phyloP scores from a whole-genome alignment of 257 asterid genomes.

The Fraxinus pennsylvanica region DNA sequence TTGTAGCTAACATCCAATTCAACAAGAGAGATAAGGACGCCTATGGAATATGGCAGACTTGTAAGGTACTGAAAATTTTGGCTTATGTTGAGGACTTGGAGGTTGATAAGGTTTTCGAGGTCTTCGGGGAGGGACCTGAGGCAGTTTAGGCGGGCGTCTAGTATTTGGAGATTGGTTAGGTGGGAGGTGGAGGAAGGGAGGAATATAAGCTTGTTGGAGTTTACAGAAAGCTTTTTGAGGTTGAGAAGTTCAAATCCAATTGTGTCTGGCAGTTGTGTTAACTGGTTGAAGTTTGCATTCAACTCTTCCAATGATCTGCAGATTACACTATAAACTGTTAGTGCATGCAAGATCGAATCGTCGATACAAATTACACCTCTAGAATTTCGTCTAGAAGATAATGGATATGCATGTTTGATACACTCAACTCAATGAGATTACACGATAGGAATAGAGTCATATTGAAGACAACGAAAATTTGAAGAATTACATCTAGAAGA shows the following conservation, averaged over 20 bases:
- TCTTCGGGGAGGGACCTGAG: slow-evolving; percentile 79
- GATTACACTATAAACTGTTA: neutral
- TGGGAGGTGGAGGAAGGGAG: slow-evolving; percentile 86
- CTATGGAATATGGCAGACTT: slow-evolving; percentile 71
- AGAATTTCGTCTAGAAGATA: neutral
- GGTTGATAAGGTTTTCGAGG: slow-evolving; percentile 77
- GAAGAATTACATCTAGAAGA: no score
- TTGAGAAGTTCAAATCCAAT: slow-evolving; percentile 76
- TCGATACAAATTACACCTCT: neutral
- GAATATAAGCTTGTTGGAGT: slow-evolving; percentile 69
- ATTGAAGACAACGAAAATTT: no score
- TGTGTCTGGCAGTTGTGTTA: slow-evolving; percentile 67
- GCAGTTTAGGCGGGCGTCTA: slow-evolving; percentile 86
- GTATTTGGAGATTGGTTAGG: slow-evolving; percentile 62
- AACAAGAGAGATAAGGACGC: slow-evolving; percentile 69
- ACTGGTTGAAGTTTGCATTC: slow-evolving; percentile 79
- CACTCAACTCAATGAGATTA: no score
- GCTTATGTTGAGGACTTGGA: slow-evolving; percentile 68
- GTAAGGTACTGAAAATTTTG: slow-evolving; percentile 79
- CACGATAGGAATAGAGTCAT: no score
- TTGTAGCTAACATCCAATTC: slow-evolving; percentile 88
- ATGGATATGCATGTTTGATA: neutral
- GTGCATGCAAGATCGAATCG: neutral
- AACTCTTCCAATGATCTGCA: slow-evolving; percentile 78
- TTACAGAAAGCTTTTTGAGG: slow-evolving; percentile 63